A percentile compares a stretch with the other conserved stretches of the same genome.
Evolutionary conservation across 73 alveolate species (phyloP).

Genomic region (Paramecium biaurelia): DNA sequence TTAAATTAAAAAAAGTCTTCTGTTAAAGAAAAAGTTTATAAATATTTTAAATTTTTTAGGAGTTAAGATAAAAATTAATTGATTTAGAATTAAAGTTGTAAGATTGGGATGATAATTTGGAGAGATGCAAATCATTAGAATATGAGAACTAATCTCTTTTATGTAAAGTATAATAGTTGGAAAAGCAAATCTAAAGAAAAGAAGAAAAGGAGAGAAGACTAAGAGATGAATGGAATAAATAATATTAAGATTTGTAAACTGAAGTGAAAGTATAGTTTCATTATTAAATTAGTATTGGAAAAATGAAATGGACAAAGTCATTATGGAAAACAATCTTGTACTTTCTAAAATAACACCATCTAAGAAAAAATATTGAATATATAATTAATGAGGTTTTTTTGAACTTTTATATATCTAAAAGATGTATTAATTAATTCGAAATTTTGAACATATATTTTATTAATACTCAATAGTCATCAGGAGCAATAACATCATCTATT

Average conservation of each 20-base stretch:
- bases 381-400: not conserved
- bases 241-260: slow-evolving; percentile 40
- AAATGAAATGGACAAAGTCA: slow-evolving; percentile 44
- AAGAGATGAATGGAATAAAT: slow-evolving; percentile 27
- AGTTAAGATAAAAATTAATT: slow-evolving; percentile 47
- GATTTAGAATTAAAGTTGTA: not conserved
- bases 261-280: not conserved
- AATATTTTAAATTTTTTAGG: not conserved
- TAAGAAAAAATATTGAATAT: slow-evolving; percentile 39
- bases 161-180: not conserved
- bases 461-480: slow-evolving; percentile 49
- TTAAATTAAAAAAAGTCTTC: not conserved
- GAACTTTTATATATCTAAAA: not conserved
- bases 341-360: slow-evolving; percentile 11
- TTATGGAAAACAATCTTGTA: slow-evolving; percentile 35
- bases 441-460: not conserved
- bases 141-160: not conserved
- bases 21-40: not conserved
- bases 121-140: not conserved
- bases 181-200: not conserved
- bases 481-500: slow-evolving; percentile 93
- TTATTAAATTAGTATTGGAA: slow-evolving; percentile 19
- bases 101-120: not conserved
- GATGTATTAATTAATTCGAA: not conserved
- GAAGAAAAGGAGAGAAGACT: not conserved